phyloP scores from a whole-genome alignment of 2,329 filamentous ascomycete genomes.

The Coniella lustricola region DNA sequence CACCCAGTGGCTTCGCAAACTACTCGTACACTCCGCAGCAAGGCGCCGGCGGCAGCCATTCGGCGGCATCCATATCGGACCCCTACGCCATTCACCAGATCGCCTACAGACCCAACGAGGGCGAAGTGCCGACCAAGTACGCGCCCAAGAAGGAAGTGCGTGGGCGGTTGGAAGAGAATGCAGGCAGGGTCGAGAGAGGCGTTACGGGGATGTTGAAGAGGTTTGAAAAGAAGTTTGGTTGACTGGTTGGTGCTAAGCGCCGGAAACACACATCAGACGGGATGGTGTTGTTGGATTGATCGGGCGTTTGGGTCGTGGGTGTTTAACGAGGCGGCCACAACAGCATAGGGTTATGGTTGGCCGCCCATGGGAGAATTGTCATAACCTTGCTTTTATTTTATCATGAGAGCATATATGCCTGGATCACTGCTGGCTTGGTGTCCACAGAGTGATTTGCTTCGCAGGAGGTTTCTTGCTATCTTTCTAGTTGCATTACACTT shows the following conservation, averaged over 20 bases:
- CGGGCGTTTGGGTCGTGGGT: no score
- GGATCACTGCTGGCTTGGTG: no score
- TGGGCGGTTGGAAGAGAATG: conserved; percentile 56
- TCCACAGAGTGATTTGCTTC: no score
- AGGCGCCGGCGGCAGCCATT: conserved; percentile 19
- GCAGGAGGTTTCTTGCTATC: no score
- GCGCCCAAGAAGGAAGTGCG: conserved; percentile 37
- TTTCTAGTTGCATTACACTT: no score
- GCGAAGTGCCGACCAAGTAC: conserved; percentile 42
- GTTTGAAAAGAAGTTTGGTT: conserved; percentile 68
- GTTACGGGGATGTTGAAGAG: conserved; percentile 68
- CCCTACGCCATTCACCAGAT: conserved; percentile 59
- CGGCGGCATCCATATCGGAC: conserved; percentile 25
- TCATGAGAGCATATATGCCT: no score
- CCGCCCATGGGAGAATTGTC: no score
- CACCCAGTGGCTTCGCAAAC: conserved; percentile 48
- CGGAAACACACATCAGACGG: no score
- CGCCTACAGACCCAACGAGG: conserved; percentile 61
- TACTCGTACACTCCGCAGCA: conserved; percentile 37
- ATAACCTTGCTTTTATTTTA: no score
- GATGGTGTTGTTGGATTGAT: no score
- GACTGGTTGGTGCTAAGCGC: conserved; percentile 14
- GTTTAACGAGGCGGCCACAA: no score
- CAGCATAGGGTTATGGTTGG: no score
- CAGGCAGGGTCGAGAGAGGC: conserved; percentile 61